Evolutionary conservation across 2,329 filamentous ascomycete genomes (phyloP), one percentile per base, ranked within the genome.

Genomic region (Domatiomyces catenatus): DNA sequence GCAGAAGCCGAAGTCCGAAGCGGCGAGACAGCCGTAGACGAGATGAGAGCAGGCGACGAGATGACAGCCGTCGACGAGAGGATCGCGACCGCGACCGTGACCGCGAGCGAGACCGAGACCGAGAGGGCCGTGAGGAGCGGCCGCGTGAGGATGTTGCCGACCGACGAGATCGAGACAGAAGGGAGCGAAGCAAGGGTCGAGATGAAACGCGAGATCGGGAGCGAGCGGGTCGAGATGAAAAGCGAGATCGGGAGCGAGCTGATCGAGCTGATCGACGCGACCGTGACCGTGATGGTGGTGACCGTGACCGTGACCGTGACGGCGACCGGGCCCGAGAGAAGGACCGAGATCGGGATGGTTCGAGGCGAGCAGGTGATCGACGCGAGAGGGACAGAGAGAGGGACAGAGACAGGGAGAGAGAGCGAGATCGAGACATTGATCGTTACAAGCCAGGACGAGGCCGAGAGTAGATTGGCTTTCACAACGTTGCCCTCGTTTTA

Each of bases 51-150:
- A 47, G 51, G 7, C 52, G 57, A 6, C 48, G 51, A 20, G 54
- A 58, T 6, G 36, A 47, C 8, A 32, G 51, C 28, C 56, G 57
- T 20, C 61, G 62, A 1, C 18, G 49, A 18, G 63, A 42, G 57
- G 28, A 47, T 15, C 42, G 39, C 62, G 53, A 58, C 32, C 28
- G 44, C 8, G 53, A 51, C 24, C 50, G 58, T 24, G 58, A 59
- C 10, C 55, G 60, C n/a, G n/a, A n/a, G n/a, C n/a, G n/a, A n/a
- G 62, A 62, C 18, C 48, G 51, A 39, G 48, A 53, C 39, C 44
- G 50, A 19, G 50, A 52, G 3, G 24, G 36, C n/a, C n/a, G 20
- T 12, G 26, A 47, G 22, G 48, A 45, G 6, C 44, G 45, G 17
- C 24, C 8, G 7, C 26, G 45, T 10, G 47, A 61, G 15, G 46